A percentile compares a stretch with the other conserved stretches of the same genome.
Evolutionary conservation across 441 rosid genomes (phyloP).

Genomic region (Populus hybrid): DNA sequence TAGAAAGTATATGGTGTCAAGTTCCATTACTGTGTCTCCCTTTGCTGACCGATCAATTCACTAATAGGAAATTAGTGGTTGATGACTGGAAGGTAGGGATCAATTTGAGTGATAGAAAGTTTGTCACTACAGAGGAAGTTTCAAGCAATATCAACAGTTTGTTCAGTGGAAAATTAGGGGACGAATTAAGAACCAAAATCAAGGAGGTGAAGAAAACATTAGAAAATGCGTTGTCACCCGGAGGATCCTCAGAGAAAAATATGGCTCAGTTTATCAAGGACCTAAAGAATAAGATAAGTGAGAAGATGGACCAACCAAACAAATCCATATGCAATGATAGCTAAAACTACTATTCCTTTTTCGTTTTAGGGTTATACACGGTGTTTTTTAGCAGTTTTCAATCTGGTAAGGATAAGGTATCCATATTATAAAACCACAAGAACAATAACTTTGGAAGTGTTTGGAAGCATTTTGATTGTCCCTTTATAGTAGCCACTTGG

Average conservation of each 20-base stretch:
- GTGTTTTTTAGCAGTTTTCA: neutral
- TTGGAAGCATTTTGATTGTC: too few species aligned
- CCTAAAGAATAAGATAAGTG: constrained; percentile 25
- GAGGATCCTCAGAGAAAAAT: constrained; percentile 50
- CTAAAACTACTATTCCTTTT: neutral
- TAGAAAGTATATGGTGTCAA: constrained; percentile 44
- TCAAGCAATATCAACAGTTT: constrained; percentile 34
- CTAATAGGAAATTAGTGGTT: constrained; percentile 57
- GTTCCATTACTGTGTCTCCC: constrained; percentile 60
- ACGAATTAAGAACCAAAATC: constrained; percentile 26
- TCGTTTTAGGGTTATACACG: neutral
- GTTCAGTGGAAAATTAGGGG: constrained; percentile 38
- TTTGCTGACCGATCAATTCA: constrained; percentile 59
- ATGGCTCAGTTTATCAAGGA: constrained; percentile 37
- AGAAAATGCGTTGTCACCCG: constrained; percentile 34
- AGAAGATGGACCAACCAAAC: constrained; percentile 7
- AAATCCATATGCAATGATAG: neutral
- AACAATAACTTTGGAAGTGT: too few species aligned
- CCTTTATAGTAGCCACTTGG: too few species aligned
- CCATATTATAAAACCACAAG: too few species aligned
- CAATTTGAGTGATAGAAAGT: constrained; percentile 36
- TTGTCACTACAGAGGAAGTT: constrained; percentile 38
- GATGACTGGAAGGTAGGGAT: constrained; percentile 69
- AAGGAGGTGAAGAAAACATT: constrained; percentile 33
- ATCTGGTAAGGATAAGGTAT: too few species aligned